Base-by-base conservation (phyloP, 164 flowering plant species). In the Aristolochia contorta region DNA sequence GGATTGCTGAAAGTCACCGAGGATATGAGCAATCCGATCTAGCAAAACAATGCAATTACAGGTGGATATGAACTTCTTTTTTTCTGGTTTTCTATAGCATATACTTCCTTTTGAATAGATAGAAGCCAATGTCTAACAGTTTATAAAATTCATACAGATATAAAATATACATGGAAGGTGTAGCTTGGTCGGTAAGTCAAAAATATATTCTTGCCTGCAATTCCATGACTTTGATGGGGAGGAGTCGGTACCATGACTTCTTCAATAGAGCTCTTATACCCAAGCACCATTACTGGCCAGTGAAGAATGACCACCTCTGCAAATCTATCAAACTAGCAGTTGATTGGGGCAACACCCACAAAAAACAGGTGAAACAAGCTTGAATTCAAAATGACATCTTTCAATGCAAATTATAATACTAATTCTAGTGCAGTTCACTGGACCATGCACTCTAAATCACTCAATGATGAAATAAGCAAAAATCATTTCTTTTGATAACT, bases 131-230 rank as follows among this genome's bases (percentile, higher is more conserved):
- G 43, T 37, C 43, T 37, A 37, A 37, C 19, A 41, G 12, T 16
- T 54, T 25, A 14, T 6, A 51, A 62, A 53, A 16, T 8, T 12
- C 12, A 20, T 25, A 25, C 49, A 86, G 87, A 63, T 84, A 80
- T 33, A 83, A 84, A 69, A 80, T 84, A 13, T 84, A 83, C 22
- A 67, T 77, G 0, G 94, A 84, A 77, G 94, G 94, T 54, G 45
- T 46, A 13, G 77, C 86, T 16, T 84, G 94, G 94, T 83, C 94
- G 2, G 90, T 87, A 1, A 84, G 90, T 51, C 71, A 78, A 68
- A 86, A 86, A 45, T 86, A 84, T 46, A 84, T 86, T 24, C 54
- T 84, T 53, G 89, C 89, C 4, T 84, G 94, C 37, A 79, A 87
- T 61, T 77, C 86, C 15, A 70, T 75, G 70, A 67, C 79, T 19